Evolutionary conservation across 345 rosid genomes (phyloP).

Genomic region (Populus alba): DNA sequence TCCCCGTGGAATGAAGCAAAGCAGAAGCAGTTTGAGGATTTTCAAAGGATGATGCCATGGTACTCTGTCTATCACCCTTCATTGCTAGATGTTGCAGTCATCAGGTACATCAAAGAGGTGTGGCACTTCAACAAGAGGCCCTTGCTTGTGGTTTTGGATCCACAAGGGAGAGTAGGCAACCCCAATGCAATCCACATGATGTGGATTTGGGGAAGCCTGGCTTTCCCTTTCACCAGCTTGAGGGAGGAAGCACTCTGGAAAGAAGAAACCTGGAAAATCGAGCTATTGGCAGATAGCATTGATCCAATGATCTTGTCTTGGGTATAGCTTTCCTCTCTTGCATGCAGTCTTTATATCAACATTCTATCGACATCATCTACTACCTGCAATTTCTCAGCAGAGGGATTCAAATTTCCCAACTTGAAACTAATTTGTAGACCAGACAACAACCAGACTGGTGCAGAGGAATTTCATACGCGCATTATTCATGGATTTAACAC

Average conservation of each 20-base stretch:
- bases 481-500: not conserved
- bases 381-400: not conserved
- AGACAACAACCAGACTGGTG: not conserved
- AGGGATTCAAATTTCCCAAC: not conserved
- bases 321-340: constrained; percentile 28
- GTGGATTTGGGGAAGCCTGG: constrained; percentile 73
- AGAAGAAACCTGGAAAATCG: constrained; percentile 57
- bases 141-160: constrained; percentile 70
- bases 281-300: constrained; percentile 49
- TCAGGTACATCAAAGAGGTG: constrained; percentile 51
- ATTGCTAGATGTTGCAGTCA: constrained; percentile 43
- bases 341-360: not conserved
- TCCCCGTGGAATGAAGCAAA: constrained; percentile 41
- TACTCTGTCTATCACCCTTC: constrained; percentile 59
- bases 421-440: not conserved
- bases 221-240: constrained; percentile 66
- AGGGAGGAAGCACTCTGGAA: constrained; percentile 63
- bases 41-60: constrained; percentile 70
- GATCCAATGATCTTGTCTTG: constrained; percentile 42
- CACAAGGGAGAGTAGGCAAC: constrained; percentile 66
- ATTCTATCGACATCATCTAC: not conserved
- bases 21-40: constrained; percentile 43
- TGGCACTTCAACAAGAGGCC: constrained; percentile 72
- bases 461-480: not conserved
- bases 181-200: constrained; percentile 82